phyloP scores from a whole-genome alignment of 257 asterid species.

The Solanum rostratum region DNA sequence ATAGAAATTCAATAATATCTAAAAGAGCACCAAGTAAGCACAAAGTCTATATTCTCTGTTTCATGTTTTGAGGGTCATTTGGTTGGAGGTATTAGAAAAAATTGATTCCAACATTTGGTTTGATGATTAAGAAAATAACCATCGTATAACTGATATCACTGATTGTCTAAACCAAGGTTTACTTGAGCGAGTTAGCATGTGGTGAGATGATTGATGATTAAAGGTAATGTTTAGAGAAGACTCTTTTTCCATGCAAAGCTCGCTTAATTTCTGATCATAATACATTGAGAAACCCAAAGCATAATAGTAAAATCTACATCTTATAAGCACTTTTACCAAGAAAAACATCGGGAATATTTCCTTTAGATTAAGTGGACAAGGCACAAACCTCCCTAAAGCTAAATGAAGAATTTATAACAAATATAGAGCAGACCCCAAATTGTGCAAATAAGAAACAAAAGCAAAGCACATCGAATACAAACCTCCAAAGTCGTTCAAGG shows the following conservation, averaged over 20 bases:
- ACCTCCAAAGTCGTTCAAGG: slow-evolving; percentile 87
- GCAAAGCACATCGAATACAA: slow-evolving; percentile 5
- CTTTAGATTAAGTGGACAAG: neutral
- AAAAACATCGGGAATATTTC: neutral
- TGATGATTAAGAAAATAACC: neutral
- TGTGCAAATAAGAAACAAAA: neutral
- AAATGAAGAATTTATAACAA: neutral
- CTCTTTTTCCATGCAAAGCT: neutral
- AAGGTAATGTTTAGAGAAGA: neutral
- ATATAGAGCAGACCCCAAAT: neutral
- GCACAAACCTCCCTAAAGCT: neutral
- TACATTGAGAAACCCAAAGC: neutral
- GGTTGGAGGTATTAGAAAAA: neutral
- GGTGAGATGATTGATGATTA: neutral
- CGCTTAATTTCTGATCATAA: neutral
- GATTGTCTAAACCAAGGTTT: neutral
- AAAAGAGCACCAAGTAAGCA: neutral
- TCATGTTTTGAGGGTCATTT: neutral
- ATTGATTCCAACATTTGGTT: neutral
- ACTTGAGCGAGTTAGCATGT: neutral
- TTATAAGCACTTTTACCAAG: neutral
- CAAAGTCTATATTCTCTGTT: neutral
- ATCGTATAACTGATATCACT: neutral
- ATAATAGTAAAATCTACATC: neutral
- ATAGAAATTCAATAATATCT: neutral